phyloP scores from a whole-genome alignment of 352 stramenopile genomes.

The Halophytophthora polymorphica region DNA sequence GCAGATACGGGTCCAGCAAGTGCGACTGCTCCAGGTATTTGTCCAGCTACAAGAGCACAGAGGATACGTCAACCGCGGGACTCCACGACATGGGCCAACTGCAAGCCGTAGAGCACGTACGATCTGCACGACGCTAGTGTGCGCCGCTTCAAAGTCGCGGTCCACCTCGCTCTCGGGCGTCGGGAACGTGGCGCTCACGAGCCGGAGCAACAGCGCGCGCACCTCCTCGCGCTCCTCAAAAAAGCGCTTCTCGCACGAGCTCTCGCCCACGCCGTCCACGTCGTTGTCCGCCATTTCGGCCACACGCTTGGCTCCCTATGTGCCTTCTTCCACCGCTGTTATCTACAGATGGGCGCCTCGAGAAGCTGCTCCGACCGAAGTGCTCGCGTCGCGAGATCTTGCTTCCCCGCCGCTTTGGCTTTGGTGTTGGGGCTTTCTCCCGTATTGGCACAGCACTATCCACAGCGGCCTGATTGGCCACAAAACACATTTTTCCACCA shows the following conservation, averaged over 20 bases:
- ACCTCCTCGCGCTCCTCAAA: conserved; percentile 64
- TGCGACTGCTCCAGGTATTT: conserved; percentile 89
- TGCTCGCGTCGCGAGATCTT: too few species aligned
- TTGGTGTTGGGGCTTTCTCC: too few species aligned
- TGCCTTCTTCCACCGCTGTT: too few species aligned
- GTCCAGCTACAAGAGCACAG: conserved; percentile 43
- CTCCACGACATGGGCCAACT: neutral
- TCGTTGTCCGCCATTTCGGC: neutral
- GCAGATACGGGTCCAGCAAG: conserved; percentile 88
- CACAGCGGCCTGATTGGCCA: too few species aligned
- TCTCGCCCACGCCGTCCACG: conserved; percentile 28
- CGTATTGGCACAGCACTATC: too few species aligned
- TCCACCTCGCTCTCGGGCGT: conserved; percentile 43
- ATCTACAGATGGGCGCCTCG: too few species aligned
- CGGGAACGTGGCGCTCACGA: conserved; percentile 27
- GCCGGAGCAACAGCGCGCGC: conserved; percentile 30
- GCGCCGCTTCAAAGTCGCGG: conserved; percentile 34
- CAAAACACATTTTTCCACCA: too few species aligned
- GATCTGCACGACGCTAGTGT: conserved; percentile 43
- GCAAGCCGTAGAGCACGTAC: conserved; percentile 24
- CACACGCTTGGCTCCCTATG: too few species aligned
- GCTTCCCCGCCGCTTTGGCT: too few species aligned
- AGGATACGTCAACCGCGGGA: too few species aligned
- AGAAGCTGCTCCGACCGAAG: too few species aligned
- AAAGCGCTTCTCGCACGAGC: conserved; percentile 53